Base-by-base conservation (phyloP, 805 yeast genomes). In the Candida ortonii region DNA sequence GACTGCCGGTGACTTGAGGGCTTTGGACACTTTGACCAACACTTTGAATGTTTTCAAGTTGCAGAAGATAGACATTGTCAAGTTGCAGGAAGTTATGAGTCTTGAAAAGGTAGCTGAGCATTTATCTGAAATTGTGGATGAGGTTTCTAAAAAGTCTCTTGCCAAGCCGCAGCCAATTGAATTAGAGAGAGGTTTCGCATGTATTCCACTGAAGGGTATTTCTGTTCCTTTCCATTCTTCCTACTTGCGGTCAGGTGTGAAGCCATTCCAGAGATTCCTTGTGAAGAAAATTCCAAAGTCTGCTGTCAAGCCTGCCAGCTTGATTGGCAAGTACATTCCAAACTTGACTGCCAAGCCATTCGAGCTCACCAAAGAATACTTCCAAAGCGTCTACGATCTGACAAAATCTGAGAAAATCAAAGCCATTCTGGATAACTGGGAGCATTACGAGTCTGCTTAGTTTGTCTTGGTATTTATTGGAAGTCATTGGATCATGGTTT, bases 171-270 rank as follows among this genome's bases (percentile, higher is more conserved):
- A 90, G 71, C 98, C 98, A 52, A 86, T 93, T 61, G 95, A 88
- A 37, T 74, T 94, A 57, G 94, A 93, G 70, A 84, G 98, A 71
- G 99, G 99, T 16, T 90, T 86, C 53, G 97, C 99, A 25, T 90
- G 93, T 55, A 93, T 93, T 54, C 99, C 99, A 62, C 78, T 93
- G 65, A 88, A 84, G 73, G 98, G 98, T 53, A 93, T 93, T 50
- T 87, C 96, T n/a, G 99, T 93, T 61, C 99, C 99, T 45, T 93
- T 93, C 97, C 99, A 93, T 70, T 88, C 97, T 18, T 82, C 96
- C n/a, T 93, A 94, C 71, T 76, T 93, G 70, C 84, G 90, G 76
- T 85, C 93, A 38, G 99, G 99, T 68, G 99, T 93, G 41, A 90
- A 89, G 68, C 98, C 98, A 55, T 93, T 93, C 86, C 89, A 90